Evolutionary conservation across 208 protist genomes (phyloP).

Genomic region (Hexamita inflata): DNA sequence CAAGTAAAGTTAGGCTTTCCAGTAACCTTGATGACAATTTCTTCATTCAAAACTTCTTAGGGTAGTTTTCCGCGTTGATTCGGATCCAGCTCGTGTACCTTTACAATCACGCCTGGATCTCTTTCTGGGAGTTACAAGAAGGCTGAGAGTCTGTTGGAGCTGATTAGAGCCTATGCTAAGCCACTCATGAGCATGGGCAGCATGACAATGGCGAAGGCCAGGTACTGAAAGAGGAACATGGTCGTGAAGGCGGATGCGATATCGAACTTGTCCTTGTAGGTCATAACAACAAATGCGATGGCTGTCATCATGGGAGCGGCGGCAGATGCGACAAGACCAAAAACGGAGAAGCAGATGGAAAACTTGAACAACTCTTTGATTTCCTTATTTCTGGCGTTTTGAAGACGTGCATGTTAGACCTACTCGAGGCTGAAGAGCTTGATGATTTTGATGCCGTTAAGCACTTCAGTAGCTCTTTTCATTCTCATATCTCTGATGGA

Average conservation of each 20-base stretch:
- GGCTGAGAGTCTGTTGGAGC: not conserved
- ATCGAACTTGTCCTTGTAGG: not conserved
- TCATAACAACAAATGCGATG: constrained; percentile 10
- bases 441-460: constrained; percentile 50
- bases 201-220: not conserved
- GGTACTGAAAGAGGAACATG: constrained; percentile 9
- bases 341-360: not conserved
- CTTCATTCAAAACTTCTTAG: too few species aligned
- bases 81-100: not conserved
- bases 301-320: not conserved
- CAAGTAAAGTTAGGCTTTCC: not conserved
- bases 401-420: constrained; percentile 35
- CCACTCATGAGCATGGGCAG: not conserved
- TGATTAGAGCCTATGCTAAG: not conserved
- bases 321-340: not conserved
- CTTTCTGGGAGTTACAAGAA: constrained; percentile 13
- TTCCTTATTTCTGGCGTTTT: constrained; percentile 24
- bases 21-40: not conserved
- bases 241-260: not conserved
- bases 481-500: constrained; percentile 44
- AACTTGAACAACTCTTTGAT: not conserved
- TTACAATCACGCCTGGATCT: not conserved
- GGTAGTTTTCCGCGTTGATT: too few species aligned
- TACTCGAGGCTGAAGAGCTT: constrained; percentile 54
- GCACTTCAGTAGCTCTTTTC: constrained; percentile 43